Base-by-base conservation (phyloP, 257 asterid genomes). In the Solanum chmielewskii region DNA sequence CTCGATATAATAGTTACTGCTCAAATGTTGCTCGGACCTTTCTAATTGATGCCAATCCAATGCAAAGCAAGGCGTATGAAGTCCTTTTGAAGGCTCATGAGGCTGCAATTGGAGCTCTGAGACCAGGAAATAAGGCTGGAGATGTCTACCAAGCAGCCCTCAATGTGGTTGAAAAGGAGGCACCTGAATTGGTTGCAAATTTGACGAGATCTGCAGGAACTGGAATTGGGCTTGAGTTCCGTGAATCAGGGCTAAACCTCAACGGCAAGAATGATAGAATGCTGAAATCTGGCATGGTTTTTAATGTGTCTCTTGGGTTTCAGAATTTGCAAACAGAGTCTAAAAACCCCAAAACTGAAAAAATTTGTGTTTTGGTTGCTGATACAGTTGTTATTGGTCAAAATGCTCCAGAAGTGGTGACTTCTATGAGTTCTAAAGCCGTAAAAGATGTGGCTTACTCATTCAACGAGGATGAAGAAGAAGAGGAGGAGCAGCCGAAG, bases 141-240 rank as follows among this genome's bases (percentile, higher is more conserved):
- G 83, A 52, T 20, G 88, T 86, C 73, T 88, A 88, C 71, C 88
- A 39, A 81, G 86, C 88, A 70, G 90, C 90, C 7, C 49, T 66
- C 84, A 59, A 78, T 39, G 68, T 88, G n/a, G 88, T 88, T 9
- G 64, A 88, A 88, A 88, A 86, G 87, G 90, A 88, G 90, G 91
- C 89, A 82, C 91, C 89, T 73, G 91, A 86, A 66, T 83, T 89
- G 85, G 86, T 25, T 71, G 83, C 75, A 74, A 74, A 85, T 75
- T 71, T 89, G 86, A 86, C 91, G 11, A 89, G 78, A 86, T 89
- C 89, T 59, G 89, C 89, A 13, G 91, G 91, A 74, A 89, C 91
- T 16, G 91, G 91, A 27, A 89, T 89, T 45, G 91, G 91, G 25
- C 91, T 89, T 37, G 91, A 89, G 84, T 89, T 89, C 81, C 89